Conservation (phyloP, 495 filamentous ascomycete genomes). For the Lophiostoma macrostomum region DNA sequence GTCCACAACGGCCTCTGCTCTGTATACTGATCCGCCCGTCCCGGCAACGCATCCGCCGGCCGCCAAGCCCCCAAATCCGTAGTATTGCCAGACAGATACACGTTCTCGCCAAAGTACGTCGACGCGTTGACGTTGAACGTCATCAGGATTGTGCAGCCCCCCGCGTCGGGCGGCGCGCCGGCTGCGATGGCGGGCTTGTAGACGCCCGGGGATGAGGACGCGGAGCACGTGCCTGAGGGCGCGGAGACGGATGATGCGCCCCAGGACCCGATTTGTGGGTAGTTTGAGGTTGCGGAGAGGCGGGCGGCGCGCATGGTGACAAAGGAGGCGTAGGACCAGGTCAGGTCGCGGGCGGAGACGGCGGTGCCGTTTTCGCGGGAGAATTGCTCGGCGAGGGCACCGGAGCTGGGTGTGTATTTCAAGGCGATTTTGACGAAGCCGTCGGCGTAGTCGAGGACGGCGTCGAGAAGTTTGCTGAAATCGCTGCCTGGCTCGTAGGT, state of each 20-base stretch:
- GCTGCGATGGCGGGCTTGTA: slow-evolving; percentile 57
- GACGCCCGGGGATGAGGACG: slow-evolving; percentile 53
- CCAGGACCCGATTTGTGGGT: slow-evolving; percentile 45
- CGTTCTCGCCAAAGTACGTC: slow-evolving; percentile 57
- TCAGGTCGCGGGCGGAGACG: slow-evolving; percentile 59
- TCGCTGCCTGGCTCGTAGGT: slow-evolving; percentile 52
- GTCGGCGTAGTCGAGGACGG: slow-evolving; percentile 59
- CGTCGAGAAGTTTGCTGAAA: slow-evolving; percentile 51
- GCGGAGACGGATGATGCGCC: slow-evolving; percentile 50
- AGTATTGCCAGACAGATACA: slow-evolving; percentile 58
- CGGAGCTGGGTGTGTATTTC: slow-evolving; percentile 49
- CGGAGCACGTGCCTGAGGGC: slow-evolving; percentile 54
- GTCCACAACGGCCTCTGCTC: slow-evolving; percentile 55
- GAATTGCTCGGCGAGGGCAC: slow-evolving; percentile 61
- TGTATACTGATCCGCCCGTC: slow-evolving; percentile 55
- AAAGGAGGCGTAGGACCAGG: slow-evolving; percentile 70
- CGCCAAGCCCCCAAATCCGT: slow-evolving; percentile 55
- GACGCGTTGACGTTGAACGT: slow-evolving; percentile 58
- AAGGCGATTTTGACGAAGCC: slow-evolving; percentile 55
- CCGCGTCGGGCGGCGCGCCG: slow-evolving; percentile 54
- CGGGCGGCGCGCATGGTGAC: slow-evolving; percentile 54
- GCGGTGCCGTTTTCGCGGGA: slow-evolving; percentile 50
- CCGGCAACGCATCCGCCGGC: slow-evolving; percentile 37
- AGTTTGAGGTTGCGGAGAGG: slow-evolving; percentile 46
- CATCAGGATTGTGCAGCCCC: slow-evolving; percentile 37